Percentiles rank a stretch among this genome's conserved stretches.
These are phyloP conservation scores for Lepidium didymum DNA, from an alignment of 345 rosid genomes.

Conservation along the genomic window DNA sequence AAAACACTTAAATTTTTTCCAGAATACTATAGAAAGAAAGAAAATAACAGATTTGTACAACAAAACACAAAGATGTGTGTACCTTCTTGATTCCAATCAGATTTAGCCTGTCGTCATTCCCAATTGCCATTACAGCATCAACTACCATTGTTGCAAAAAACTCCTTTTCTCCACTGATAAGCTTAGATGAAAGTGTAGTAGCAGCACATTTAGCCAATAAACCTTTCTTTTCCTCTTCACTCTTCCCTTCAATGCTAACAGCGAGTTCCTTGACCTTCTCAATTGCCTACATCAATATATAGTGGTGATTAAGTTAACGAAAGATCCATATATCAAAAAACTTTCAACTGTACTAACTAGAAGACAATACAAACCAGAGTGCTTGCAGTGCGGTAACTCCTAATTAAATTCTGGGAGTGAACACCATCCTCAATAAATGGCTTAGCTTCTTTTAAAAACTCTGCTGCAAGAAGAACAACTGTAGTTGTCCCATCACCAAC, in stretches of 20 bases:
- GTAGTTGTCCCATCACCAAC: constrained; percentile 99
- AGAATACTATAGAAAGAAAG: background rate
- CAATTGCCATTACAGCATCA: constrained; percentile 89
- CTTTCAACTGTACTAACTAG: background rate
- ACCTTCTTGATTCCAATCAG: constrained; percentile 98
- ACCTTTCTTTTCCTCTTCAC: constrained; percentile 83
- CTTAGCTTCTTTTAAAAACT: constrained; percentile 94
- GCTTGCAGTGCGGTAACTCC: constrained; percentile 83
- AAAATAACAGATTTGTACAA: background rate
- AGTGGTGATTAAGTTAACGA: background rate
- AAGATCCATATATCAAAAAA: background rate
- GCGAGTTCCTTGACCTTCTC: constrained; percentile 80
- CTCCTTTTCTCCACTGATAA: constrained; percentile 95
- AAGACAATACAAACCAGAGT: constrained; percentile 44
- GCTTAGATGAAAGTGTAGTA: constrained; percentile 93
- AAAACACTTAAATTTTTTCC: background rate
- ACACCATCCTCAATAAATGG: constrained; percentile 97
- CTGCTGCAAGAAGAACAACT: constrained; percentile 87
- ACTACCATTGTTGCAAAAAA: constrained; percentile 93
- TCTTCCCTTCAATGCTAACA: constrained; percentile 84
- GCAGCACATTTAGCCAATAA: constrained; percentile 88
- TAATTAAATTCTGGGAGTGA: constrained; percentile 83
- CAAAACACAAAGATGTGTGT: background rate
- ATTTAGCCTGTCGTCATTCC: constrained; percentile 69
- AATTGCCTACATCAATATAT: constrained; percentile 46